phyloP scores from a whole-genome alignment of 176 grass and related monocot species.

The Oropetium thomaeum region DNA sequence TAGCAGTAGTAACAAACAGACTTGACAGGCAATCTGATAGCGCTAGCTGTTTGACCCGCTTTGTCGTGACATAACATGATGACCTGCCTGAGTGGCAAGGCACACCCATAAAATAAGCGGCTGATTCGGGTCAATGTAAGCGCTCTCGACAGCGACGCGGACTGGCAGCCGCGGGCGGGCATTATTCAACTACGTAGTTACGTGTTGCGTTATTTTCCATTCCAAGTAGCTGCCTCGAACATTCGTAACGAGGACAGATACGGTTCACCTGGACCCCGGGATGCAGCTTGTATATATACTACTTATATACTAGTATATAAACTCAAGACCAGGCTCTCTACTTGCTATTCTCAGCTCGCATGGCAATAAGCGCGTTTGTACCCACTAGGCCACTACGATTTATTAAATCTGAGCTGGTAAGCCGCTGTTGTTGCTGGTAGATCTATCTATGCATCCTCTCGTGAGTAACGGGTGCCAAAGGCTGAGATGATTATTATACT shows the following conservation, averaged over 20 bases:
- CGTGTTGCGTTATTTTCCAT: conserved; percentile 3
- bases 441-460: not conserved
- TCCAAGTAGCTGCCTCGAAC: conserved; percentile 32
- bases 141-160: conserved; percentile 19
- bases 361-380: too few relatives aligned
- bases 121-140: not conserved
- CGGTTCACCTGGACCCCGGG: not conserved
- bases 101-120: not conserved
- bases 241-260: not conserved
- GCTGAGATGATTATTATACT: not conserved
- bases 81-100: not conserved
- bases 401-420: not conserved
- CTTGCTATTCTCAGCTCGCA: too few relatives aligned
- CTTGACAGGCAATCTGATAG: not conserved
- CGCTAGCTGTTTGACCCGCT: conserved; percentile 8
- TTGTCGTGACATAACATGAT: not conserved
- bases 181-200: too few relatives aligned
- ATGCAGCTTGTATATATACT: not conserved
- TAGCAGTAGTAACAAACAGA: too few relatives aligned
- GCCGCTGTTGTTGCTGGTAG: not conserved
- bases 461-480: not conserved
- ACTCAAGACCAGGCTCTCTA: too few relatives aligned
- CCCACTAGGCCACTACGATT: not conserved
- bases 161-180: conserved; percentile 4
- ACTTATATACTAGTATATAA: too few relatives aligned